A percentile compares a stretch with the other conserved stretches of the same genome.
Evolutionary conservation across 257 asterid species (phyloP).

Genomic region (Salvia splendens): DNA sequence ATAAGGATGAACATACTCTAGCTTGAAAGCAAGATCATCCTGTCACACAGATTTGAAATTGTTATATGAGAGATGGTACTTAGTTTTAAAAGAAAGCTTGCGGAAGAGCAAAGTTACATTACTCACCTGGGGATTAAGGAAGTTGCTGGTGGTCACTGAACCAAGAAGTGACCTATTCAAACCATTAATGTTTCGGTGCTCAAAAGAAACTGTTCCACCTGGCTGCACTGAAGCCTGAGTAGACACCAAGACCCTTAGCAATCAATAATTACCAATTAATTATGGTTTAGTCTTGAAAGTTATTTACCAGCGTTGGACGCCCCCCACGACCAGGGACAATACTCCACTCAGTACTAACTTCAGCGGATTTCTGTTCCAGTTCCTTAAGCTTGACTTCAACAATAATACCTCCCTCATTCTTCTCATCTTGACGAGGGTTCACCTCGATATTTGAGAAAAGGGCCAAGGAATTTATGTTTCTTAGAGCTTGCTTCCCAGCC

Average conservation of each 20-base stretch:
- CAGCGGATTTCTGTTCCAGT: slow-evolving; percentile 95
- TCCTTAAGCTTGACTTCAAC: slow-evolving; percentile 95
- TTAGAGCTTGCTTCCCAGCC: slow-evolving; percentile 92
- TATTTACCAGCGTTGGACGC: slow-evolving; percentile 85
- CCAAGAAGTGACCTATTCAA: slow-evolving; percentile 94
- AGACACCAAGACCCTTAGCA: slow-evolving; percentile 31
- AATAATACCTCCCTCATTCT: slow-evolving; percentile 91
- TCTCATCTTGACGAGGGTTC: slow-evolving; percentile 95
- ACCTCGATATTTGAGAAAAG: slow-evolving; percentile 97
- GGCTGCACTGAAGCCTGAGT: slow-evolving; percentile 96
- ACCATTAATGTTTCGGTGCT: slow-evolving; percentile 90
- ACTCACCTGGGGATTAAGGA: slow-evolving; percentile 96
- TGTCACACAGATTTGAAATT: slow-evolving; percentile 34
- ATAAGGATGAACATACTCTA: slow-evolving; percentile 94
- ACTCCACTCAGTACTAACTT: slow-evolving; percentile 98
- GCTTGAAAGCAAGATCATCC: slow-evolving; percentile 98
- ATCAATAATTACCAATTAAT: slow-evolving; percentile 26
- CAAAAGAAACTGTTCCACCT: slow-evolving; percentile 97
- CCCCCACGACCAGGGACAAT: slow-evolving; percentile 97
- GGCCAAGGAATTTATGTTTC: slow-evolving; percentile 83
- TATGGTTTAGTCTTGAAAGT: neutral
- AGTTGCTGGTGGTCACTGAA: slow-evolving; percentile 93
- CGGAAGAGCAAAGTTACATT: slow-evolving; percentile 14
- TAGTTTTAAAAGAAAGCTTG: slow-evolving; percentile 22
- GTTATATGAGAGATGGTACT: neutral